Evolutionary conservation across 2,329 filamentous ascomycete genomes (phyloP).

Genomic region (Aphanoascus verrucosus): DNA sequence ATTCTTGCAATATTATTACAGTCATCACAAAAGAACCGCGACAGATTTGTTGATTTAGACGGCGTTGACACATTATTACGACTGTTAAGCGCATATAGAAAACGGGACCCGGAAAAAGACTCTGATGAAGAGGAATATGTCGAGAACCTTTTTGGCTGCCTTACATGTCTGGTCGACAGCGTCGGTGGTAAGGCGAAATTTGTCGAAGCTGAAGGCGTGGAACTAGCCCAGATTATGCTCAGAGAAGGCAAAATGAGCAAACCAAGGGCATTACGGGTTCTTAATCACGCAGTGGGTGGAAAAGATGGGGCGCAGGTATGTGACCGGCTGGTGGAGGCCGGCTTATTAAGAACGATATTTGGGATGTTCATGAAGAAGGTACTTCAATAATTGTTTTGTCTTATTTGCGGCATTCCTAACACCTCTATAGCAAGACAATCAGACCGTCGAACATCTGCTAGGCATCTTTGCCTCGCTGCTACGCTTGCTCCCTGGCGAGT

Average conservation of each 20-base stretch:
- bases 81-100: constrained; percentile 72
- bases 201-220: constrained; percentile 79
- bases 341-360: constrained; percentile 75
- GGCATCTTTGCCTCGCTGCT: constrained; percentile 77
- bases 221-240: constrained; percentile 84
- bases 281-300: constrained; percentile 70
- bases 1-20: constrained; percentile 82
- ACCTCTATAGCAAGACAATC: constrained; percentile 45
- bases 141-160: constrained; percentile 80
- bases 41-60: constrained; percentile 53
- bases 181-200: constrained; percentile 66
- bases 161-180: constrained; percentile 72
- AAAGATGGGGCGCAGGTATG: constrained; percentile 53
- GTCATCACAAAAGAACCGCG: constrained; percentile 55
- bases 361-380: constrained; percentile 75
- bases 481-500: constrained; percentile 65
- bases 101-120: constrained; percentile 72
- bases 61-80: constrained; percentile 72
- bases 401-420: not conserved
- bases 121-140: constrained; percentile 89
- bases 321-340: constrained; percentile 65
- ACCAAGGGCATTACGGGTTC: constrained; percentile 61
- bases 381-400: constrained; percentile 1
- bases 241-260: constrained; percentile 79
- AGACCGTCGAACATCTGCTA: constrained; percentile 66